Conservation (phyloP, 495 filamentous ascomycete genomes). For the Chaetomidium leptoderma region DNA sequence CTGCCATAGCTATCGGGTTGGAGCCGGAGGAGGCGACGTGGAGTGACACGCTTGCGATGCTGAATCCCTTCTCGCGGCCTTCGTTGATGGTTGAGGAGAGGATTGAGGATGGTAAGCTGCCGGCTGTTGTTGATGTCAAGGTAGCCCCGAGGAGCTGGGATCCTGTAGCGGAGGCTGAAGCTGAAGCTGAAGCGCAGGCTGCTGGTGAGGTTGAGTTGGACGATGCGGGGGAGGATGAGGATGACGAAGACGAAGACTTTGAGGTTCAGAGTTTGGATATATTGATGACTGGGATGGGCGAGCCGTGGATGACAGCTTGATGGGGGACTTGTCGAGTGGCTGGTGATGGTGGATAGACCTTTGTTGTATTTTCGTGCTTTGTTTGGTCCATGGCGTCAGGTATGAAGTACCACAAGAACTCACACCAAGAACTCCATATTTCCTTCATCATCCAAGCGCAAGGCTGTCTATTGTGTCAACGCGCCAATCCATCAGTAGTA, state of each 20-base stretch:
- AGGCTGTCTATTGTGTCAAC: conserved; percentile 1
- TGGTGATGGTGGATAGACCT: no score
- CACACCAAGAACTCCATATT: background rate
- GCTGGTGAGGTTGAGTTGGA: background rate
- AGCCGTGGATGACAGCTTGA: conserved; percentile 5
- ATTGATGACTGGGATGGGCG: background rate
- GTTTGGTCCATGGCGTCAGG: background rate
- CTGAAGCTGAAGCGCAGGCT: background rate
- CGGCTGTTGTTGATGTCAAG: conserved; percentile 5
- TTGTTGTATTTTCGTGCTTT: no score
- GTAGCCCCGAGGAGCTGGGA: conserved; percentile 16
- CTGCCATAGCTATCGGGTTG: conserved; percentile 1
- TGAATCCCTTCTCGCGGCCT: conserved; percentile 8
- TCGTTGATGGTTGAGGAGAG: background rate
- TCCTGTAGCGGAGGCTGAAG: background rate
- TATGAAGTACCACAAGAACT: background rate
- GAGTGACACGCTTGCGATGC: background rate
- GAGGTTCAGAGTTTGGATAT: background rate
- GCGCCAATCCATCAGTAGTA: background rate
- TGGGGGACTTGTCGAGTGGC: background rate
- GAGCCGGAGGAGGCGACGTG: background rate
- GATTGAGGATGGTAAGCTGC: background rate
- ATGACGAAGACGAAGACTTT: background rate
- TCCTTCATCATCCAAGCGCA: background rate
- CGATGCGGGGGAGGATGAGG: background rate